A percentile compares a stretch with the other conserved stretches of the same genome.
phyloP scores from a whole-genome alignment of 2,329 filamentous ascomycete species.

The Talaromyces verruculosus region DNA sequence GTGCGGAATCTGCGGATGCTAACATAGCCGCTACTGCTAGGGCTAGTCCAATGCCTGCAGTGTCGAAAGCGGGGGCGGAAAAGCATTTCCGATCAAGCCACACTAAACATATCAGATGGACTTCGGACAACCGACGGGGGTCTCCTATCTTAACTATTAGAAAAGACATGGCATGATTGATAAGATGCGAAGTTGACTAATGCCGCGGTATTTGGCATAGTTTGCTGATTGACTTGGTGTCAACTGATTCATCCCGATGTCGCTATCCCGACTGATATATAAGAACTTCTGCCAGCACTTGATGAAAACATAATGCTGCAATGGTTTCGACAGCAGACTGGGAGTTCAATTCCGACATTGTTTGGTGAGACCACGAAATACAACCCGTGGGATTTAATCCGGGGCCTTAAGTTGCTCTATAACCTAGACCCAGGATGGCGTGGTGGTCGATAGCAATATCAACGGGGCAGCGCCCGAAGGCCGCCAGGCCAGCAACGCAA shows the following conservation, averaged over 20 bases:
- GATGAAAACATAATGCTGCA: too few relatives aligned
- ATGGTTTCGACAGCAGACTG: too few relatives aligned
- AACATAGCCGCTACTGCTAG: neutral
- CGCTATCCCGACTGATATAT: neutral
- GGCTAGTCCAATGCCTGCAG: neutral
- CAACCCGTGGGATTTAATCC: neutral
- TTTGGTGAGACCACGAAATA: neutral
- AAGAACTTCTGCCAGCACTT: too few relatives aligned
- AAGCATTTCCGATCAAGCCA: constrained; percentile 9
- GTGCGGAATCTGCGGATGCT: neutral
- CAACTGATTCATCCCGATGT: neutral
- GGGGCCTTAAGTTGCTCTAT: neutral
- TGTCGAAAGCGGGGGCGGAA: neutral
- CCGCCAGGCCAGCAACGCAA: neutral
- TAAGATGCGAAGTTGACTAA: too few relatives aligned
- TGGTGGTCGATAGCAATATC: neutral
- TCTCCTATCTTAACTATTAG: neutral
- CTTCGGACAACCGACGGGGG: neutral
- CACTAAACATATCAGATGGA: neutral
- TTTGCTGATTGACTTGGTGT: too few relatives aligned
- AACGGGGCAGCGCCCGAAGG: neutral
- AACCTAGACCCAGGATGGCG: neutral
- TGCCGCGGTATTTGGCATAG: too few relatives aligned
- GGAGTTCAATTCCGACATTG: neutral
- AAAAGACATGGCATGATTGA: neutral